phyloP scores from a whole-genome alignment of 2,329 filamentous ascomycete genomes.

The Hirsutella rhossiliensis region DNA sequence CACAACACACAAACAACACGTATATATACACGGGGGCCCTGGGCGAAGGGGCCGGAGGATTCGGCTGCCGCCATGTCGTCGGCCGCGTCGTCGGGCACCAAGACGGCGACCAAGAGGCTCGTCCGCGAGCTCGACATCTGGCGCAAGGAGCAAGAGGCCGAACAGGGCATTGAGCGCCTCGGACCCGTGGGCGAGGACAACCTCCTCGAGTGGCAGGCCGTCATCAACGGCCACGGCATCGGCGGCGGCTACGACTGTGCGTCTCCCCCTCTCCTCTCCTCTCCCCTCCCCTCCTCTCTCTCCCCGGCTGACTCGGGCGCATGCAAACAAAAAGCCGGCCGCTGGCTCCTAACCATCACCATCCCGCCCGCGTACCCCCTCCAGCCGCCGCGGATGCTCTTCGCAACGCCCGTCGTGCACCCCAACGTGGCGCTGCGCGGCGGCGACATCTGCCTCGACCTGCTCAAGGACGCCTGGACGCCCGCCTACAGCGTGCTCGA shows the following conservation, averaged over 20 bases:
- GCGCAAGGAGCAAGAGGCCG: constrained; percentile 34
- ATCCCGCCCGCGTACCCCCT: constrained; percentile 73
- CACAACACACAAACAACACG: too few relatives aligned
- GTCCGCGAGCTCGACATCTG: constrained; percentile 45
- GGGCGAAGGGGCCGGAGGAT: too few relatives aligned
- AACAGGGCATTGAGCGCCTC: constrained; percentile 46
- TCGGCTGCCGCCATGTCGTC: background rate
- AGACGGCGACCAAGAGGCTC: constrained; percentile 42
- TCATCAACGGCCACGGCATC: constrained; percentile 45
- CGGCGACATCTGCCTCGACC: constrained; percentile 89
- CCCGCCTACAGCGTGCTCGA: constrained; percentile 73
- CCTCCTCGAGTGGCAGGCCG: constrained; percentile 45
- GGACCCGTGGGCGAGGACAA: constrained; percentile 42
- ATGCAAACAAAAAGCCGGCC: constrained; percentile 38
- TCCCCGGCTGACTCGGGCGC: background rate
- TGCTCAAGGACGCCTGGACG: constrained; percentile 70
- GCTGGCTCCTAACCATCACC: constrained; percentile 70
- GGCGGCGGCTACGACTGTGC: constrained; percentile 45
- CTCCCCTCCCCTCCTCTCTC: background rate
- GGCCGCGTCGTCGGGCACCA: constrained; percentile 6
- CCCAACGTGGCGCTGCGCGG: constrained; percentile 60
- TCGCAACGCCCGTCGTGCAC: constrained; percentile 77
- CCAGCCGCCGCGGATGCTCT: constrained; percentile 63
- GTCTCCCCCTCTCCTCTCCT: constrained; percentile 6
- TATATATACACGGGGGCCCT: too few relatives aligned